Base-by-base conservation (phyloP, 1,284 basidiomycete genomes). In the Ganoderma boninense region DNA sequence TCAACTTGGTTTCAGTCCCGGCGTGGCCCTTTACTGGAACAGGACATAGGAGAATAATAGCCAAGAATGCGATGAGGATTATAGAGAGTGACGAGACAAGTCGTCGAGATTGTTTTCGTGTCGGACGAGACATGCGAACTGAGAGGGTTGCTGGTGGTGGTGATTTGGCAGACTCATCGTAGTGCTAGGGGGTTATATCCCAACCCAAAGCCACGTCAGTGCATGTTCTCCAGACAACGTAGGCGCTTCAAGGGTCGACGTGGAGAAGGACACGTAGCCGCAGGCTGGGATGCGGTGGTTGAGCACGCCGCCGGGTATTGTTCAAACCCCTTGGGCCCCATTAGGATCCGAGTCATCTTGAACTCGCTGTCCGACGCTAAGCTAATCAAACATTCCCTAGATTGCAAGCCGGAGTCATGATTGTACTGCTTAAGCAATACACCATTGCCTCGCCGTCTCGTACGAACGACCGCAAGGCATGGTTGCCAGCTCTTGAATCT, bases 41-140 rank as follows among this genome's bases (percentile, higher is more conserved):
- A 10, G 91, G 89, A 77, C 86, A 91, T 65, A 93, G 80, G 78
- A 87, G 87, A 74, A 93, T 75, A 74, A 93, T 71, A 65, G 91
- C 90, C 68, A 93, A 70, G 79, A 92, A 82, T 68, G 89, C 87
- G 76, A 93, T 82, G 78, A 93, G 85, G 69, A 87, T 73, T 74
- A 94, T 75, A 64, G 91, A 92, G 75, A 93, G 83, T 69, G 89
- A 88, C 66, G 90, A 90, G 72, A 87, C 81, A 72, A 92, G 77
- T 74, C 84, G 86, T 80, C 87, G 84, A 75, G 89, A 86, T 75
- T 87, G 88, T 70, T 85, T 82, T 84, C 88, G 86, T 77, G 89
- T 86, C 77, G 89, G 84, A 75, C 84, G 75, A 70, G 64, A 62
- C 70, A 60, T 62, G 14, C 35, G 23, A 32, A 68, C 18, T 29